Conservation (phyloP, 495 filamentous ascomycete species). For the Penicillium flavigenum region DNA sequence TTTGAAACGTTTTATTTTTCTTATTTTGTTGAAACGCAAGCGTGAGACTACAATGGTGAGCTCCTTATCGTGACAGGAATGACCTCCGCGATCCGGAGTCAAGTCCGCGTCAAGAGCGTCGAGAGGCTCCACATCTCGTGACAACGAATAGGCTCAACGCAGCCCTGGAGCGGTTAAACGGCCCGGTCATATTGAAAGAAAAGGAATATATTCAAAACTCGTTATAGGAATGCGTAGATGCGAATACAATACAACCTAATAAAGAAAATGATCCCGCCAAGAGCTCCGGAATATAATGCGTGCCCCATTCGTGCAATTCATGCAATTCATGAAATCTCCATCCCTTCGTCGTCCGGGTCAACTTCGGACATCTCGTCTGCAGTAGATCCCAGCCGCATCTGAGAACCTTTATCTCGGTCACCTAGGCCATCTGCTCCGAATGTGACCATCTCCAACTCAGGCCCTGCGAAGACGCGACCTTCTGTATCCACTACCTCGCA, state of each 20-base stretch:
- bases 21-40: slow-evolving; percentile 9
- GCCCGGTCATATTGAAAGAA: slow-evolving; percentile 23
- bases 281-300: slow-evolving; percentile 24
- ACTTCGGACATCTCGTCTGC: slow-evolving; percentile 58
- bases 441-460: slow-evolving; percentile 76
- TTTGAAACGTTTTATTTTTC: slow-evolving; percentile 2
- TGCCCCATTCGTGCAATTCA: slow-evolving; percentile 22
- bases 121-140: slow-evolving; percentile 18
- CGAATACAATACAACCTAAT: slow-evolving; percentile 4
- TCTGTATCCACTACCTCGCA: slow-evolving; percentile 91
- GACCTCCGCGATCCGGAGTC: slow-evolving; percentile 65
- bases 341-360: slow-evolving; percentile 69
- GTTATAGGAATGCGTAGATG: slow-evolving; percentile 13
- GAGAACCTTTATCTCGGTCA: slow-evolving; percentile 42
- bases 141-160: slow-evolving; percentile 11
- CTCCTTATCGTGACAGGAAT: slow-evolving; percentile 33
- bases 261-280: neutral
- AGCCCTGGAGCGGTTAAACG: slow-evolving; percentile 22
- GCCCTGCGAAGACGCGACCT: slow-evolving; percentile 78
- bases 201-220: slow-evolving; percentile 3
- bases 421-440: slow-evolving; percentile 60
- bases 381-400: slow-evolving; percentile 52
- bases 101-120: slow-evolving; percentile 26
- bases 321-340: slow-evolving; percentile 54
- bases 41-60: slow-evolving; percentile 7